A percentile compares a stretch with the other conserved stretches of the same genome.
phyloP scores from a whole-genome alignment of 805 yeast species.

The Lipomyces sp. region DNA sequence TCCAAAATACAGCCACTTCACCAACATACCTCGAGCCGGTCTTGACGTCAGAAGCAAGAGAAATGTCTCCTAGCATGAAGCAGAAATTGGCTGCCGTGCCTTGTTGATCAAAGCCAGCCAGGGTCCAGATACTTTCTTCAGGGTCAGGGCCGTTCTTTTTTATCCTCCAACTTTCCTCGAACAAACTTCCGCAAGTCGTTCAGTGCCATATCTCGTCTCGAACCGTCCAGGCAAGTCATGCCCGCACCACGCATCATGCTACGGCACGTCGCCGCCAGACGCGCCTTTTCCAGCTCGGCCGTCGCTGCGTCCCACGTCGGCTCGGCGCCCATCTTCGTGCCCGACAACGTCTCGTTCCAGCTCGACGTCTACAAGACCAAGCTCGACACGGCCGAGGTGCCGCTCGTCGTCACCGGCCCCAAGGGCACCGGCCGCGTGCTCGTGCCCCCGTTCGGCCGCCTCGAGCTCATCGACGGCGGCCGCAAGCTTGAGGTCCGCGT shows the following conservation, averaged over 20 bases:
- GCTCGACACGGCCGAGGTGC: conserved; percentile 39
- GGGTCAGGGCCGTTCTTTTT: too few relatives aligned
- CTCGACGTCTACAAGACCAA: conserved; percentile 35
- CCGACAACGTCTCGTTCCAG: conserved; percentile 55
- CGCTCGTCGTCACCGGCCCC: conserved; percentile 72
- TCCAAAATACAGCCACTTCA: too few relatives aligned
- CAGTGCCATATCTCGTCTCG: too few relatives aligned
- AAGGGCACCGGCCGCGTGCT: conserved; percentile 62
- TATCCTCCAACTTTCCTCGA: too few relatives aligned
- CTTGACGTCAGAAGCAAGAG: too few relatives aligned
- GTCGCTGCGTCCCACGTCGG: conserved; percentile 64
- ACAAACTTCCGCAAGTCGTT: too few relatives aligned
- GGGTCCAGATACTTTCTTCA: too few relatives aligned
- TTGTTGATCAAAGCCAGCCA: too few relatives aligned
- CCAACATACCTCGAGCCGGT: too few relatives aligned
- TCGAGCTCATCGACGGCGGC: conserved; percentile 51
- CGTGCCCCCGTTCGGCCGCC: conserved; percentile 47
- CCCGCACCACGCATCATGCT: background rate
- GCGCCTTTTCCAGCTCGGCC: conserved; percentile 14
- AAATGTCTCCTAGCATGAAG: too few relatives aligned
- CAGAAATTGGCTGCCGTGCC: too few relatives aligned
- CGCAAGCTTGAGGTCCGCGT: conserved; percentile 53
- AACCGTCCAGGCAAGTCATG: background rate
- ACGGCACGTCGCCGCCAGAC: conserved; percentile 1
- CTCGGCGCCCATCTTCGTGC: conserved; percentile 65